Conservation (phyloP, 345 rosid species). For the Gossypium turneri region DNA sequence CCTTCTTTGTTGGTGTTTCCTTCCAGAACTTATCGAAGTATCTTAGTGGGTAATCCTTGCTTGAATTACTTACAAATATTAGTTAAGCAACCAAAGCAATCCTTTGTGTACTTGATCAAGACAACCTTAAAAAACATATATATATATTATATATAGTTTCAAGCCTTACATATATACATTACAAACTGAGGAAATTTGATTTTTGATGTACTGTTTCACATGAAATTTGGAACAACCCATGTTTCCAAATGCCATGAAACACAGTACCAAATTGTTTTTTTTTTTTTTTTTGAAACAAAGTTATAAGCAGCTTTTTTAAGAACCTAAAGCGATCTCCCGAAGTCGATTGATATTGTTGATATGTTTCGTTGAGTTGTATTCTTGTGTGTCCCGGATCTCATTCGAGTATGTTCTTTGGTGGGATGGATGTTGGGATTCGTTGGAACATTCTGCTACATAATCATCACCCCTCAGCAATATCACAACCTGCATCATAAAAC, state of each 20-base stretch:
- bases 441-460: constrained; percentile 22
- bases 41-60: not conserved
- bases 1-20: not conserved
- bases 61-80: not conserved
- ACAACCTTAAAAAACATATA: not conserved
- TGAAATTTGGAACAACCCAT: constrained; percentile 21
- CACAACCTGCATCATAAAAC: constrained; percentile 50
- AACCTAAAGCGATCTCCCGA: constrained; percentile 58
- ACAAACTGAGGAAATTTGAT: not conserved
- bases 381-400: constrained; percentile 57
- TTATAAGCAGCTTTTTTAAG: constrained; percentile 24
- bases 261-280: not conserved
- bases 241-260: constrained; percentile 26
- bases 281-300: not conserved
- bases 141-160: not conserved
- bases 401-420: constrained; percentile 67
- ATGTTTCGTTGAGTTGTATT: constrained; percentile 72
- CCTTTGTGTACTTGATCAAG: not conserved
- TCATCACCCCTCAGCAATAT: constrained; percentile 62
- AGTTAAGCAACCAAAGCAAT: not conserved
- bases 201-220: constrained; percentile 20
- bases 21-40: not conserved
- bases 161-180: constrained; percentile 16
- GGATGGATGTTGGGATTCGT: constrained; percentile 26
- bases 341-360: constrained; percentile 47